Evolutionary conservation across 148 eudicot genomes (phyloP), one percentile per base, ranked within the genome.

Genomic region (Silene uniflora): DNA sequence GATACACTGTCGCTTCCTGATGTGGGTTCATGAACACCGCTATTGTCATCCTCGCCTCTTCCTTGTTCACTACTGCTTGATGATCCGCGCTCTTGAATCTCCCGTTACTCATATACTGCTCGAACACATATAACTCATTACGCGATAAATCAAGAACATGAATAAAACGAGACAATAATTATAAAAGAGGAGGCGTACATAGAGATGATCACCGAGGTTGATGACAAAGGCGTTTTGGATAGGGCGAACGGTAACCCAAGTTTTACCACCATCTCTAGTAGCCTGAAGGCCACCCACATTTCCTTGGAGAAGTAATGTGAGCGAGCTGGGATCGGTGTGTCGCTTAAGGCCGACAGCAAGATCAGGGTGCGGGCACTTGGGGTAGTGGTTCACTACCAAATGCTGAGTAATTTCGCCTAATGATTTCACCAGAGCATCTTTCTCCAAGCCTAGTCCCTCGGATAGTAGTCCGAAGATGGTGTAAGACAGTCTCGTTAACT

Each of bases 71-170:
- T 1, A 85, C 87, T 24, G 89, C 91, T 81, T 84, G 90, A 80
- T 88, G 95, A 55, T 90, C 95, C 3, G 96, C 91, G 13, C 88
- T 89, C 89, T 89, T 91, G 83, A 87, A 91, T 85, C 92, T 79
- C 76, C 96, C 96, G 58, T 91, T 91, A 86, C 92, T 91, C 76
- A 87, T 73, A 56, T 76, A 87, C 96, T 90, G 84, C 47, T n/a
- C n/a, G n/a, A 9, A 5, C 19, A 21, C 25, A n/a, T n/a, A n/a
- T n/a, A n/a, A n/a, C n/a, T n/a, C n/a, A n/a, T n/a, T n/a, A n/a
- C n/a, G n/a, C n/a, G n/a, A n/a, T n/a, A n/a, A n/a, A n/a, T n/a
- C n/a, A n/a, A n/a, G n/a, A n/a, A n/a, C 32, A 29, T 29, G 9
- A 47, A 47, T 47, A 47, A 47, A 47, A 47, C n/a, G n/a, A n/a